Evolutionary conservation across 2,329 filamentous ascomycete species (phyloP).

Genomic region (Aureobasidium sp.): DNA sequence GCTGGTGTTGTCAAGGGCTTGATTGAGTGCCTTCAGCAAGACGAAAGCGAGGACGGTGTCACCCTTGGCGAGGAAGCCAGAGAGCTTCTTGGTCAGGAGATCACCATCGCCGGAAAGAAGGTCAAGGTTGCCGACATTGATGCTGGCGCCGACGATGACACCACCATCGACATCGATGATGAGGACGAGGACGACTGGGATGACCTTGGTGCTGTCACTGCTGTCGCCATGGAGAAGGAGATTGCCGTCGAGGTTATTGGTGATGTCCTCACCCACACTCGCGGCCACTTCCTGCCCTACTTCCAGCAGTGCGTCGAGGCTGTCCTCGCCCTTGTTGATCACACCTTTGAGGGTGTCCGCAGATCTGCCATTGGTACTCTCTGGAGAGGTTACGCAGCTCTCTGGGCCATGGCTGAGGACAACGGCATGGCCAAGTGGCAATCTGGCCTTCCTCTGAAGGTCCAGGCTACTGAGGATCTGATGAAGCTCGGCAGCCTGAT

Average conservation of each 20-base stretch:
- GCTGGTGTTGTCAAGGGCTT: constrained; percentile 71
- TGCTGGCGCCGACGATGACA: constrained; percentile 52
- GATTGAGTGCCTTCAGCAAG: constrained; percentile 78
- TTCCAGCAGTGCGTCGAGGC: constrained; percentile 83
- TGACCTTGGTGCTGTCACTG: constrained; percentile 75
- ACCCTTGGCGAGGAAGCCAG: constrained; percentile 67
- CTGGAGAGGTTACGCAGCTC: constrained; percentile 86
- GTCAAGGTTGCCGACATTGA: constrained; percentile 66
- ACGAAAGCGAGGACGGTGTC: constrained; percentile 75
- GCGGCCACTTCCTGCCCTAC: constrained; percentile 71
- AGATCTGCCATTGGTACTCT: constrained; percentile 87
- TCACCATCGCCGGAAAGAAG: constrained; percentile 76
- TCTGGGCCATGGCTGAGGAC: constrained; percentile 82
- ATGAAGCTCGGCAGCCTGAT: constrained; percentile 81
- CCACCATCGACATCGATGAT: constrained; percentile 58
- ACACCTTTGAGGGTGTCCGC: constrained; percentile 86
- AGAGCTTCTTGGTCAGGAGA: constrained; percentile 67
- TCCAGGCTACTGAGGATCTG: constrained; percentile 70
- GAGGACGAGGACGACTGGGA: constrained; percentile 81
- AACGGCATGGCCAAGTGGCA: constrained; percentile 75
- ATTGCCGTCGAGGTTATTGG: constrained; percentile 92
- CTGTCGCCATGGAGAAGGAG: constrained; percentile 91
- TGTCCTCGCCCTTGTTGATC: constrained; percentile 73
- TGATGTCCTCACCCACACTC: constrained; percentile 83
- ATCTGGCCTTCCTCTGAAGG: constrained; percentile 75